phyloP scores from a whole-genome alignment of 1,284 basidiomycete genomes.

The Porodaedalea pini region DNA sequence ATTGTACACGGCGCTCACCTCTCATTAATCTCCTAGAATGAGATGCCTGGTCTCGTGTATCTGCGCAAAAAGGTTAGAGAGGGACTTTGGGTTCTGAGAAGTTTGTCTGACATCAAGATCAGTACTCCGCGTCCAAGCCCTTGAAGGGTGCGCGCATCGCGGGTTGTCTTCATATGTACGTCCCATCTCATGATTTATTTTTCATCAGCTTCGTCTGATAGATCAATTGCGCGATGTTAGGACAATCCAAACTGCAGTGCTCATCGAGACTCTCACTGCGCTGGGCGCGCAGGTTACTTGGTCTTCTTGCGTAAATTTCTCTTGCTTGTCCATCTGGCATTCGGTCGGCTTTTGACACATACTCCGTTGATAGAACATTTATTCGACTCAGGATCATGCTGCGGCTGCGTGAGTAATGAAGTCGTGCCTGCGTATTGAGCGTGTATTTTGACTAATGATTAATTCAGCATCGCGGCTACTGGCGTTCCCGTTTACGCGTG shows the following conservation, averaged over 20 bases:
- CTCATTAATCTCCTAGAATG: constrained; percentile 50
- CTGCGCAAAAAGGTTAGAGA: constrained; percentile 71
- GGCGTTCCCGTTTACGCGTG: constrained; percentile 98
- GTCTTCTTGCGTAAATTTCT: constrained; percentile 86
- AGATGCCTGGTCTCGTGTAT: constrained; percentile 94
- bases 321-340: constrained; percentile 10
- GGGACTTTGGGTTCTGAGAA: constrained; percentile 6
- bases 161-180: constrained; percentile 94
- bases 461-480: constrained; percentile 84
- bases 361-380: constrained; percentile 77
- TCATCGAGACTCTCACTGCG: constrained; percentile 93
- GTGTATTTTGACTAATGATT: constrained; percentile 1
- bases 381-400: constrained; percentile 99
- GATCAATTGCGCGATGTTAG: constrained; percentile 36
- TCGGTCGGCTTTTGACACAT: constrained; percentile 10
- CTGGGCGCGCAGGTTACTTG: constrained; percentile 98
- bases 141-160: constrained; percentile 95
- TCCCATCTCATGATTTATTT: constrained; percentile 4
- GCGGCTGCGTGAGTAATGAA: constrained; percentile 81
- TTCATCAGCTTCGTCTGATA: constrained; percentile 12
- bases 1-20: constrained; percentile 20
- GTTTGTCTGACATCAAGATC: constrained; percentile 26
- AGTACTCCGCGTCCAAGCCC: constrained; percentile 84
- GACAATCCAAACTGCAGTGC: constrained; percentile 96
- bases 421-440: neutral